Percentiles rank a stretch among this genome's conserved stretches.
Conservation (phyloP, 2,329 filamentous ascomycete species). For the Penicillium brevicompactum region DNA sequence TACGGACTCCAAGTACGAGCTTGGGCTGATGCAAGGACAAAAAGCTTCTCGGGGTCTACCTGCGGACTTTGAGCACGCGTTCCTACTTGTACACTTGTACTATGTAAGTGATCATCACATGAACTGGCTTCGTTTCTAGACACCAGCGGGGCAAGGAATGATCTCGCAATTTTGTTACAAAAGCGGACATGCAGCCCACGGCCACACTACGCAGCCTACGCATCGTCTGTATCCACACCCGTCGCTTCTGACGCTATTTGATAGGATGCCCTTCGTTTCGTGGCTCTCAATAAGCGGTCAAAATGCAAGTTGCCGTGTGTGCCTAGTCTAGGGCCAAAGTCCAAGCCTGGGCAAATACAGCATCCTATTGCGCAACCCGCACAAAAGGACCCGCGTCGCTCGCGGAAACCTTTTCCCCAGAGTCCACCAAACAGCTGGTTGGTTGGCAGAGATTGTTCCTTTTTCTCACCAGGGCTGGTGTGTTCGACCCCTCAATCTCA, state of each 20-base stretch:
- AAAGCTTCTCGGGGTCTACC: neutral
- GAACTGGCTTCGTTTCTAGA: neutral
- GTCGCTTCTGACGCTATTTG: neutral
- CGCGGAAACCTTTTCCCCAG: neutral
- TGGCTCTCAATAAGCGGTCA: slow-evolving; percentile 3
- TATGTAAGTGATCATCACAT: neutral
- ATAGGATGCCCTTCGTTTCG: neutral
- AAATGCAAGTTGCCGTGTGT: neutral
- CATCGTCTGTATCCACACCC: neutral
- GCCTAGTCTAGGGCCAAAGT: neutral
- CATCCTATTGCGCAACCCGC: neutral
- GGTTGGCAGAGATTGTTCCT: neutral
- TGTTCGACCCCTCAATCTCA: neutral
- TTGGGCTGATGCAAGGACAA: slow-evolving; percentile 2
- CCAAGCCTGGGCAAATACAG: neutral
- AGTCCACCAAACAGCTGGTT: neutral
- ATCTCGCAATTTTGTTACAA: neutral
- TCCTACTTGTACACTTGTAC: neutral
- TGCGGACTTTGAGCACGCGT: neutral
- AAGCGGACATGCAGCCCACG: neutral
- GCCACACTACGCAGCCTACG: neutral
- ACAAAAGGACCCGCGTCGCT: neutral
- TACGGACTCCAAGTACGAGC: neutral
- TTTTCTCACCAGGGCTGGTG: neutral
- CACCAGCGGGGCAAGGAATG: slow-evolving; percentile 12